Percentiles rank a stretch among this genome's conserved stretches.
Evolutionary conservation across 1,284 basidiomycete genomes (phyloP).

Genomic region (Irpex sp.): DNA sequence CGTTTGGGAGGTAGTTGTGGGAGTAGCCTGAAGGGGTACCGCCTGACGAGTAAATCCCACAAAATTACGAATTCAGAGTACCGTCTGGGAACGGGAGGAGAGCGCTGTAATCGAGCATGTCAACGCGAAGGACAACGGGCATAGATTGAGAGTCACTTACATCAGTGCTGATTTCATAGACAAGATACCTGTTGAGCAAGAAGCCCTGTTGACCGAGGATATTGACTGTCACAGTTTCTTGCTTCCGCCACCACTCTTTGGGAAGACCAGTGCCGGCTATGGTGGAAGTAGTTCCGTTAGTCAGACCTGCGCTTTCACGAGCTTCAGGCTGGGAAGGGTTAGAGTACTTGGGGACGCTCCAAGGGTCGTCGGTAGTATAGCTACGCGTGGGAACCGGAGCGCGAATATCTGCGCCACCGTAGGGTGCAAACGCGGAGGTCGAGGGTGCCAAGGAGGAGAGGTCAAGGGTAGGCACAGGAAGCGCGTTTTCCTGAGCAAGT

Average conservation of each 20-base stretch:
- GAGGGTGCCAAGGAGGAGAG: constrained; percentile 42
- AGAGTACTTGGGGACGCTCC: constrained; percentile 41
- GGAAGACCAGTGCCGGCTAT: constrained; percentile 69
- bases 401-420: constrained; percentile 32
- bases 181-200: constrained; percentile 75
- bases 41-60: constrained; percentile 73
- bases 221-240: constrained; percentile 65
- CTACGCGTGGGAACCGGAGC: constrained; percentile 34
- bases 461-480: constrained; percentile 65
- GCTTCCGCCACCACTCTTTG: constrained; percentile 78
- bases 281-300: constrained; percentile 49
- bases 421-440: constrained; percentile 49
- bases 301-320: constrained; percentile 24
- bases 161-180: constrained; percentile 77
- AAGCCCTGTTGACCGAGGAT: constrained; percentile 85
- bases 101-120: constrained; percentile 38
- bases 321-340: constrained; percentile 10
- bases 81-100: constrained; percentile 59
- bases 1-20: constrained; percentile 88
- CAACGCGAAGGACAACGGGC: not conserved
- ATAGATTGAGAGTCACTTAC: constrained; percentile 38
- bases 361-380: constrained; percentile 68
- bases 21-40: constrained; percentile 89
- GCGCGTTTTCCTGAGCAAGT: constrained; percentile 61
- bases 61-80: constrained; percentile 92